Conservation (phyloP, 2,329 filamentous ascomycete species). For the Zymoseptoria tritici region DNA sequence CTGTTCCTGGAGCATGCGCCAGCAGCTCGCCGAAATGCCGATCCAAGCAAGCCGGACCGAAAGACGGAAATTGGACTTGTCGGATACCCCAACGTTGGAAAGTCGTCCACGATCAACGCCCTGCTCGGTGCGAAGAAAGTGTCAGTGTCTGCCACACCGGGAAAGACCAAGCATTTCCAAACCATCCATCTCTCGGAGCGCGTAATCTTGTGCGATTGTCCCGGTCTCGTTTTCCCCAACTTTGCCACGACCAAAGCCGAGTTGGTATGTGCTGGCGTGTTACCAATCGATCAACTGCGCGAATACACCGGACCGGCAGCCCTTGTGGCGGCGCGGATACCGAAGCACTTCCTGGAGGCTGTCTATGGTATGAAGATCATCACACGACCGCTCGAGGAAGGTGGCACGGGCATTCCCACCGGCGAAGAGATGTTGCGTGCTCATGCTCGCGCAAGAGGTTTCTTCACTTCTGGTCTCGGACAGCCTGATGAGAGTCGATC, state of each 20-base stretch:
- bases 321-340: constrained; percentile 77
- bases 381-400: constrained; percentile 76
- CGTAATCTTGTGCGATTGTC: constrained; percentile 93
- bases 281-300: constrained; percentile 92
- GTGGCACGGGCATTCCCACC: constrained; percentile 79
- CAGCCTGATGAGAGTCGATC: constrained; percentile 91
- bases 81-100: constrained; percentile 97
- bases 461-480: constrained; percentile 74
- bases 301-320: constrained; percentile 84
- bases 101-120: constrained; percentile 98
- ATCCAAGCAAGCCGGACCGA: constrained; percentile 42
- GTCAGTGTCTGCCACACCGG: constrained; percentile 91
- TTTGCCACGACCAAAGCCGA: constrained; percentile 96
- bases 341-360: constrained; percentile 80
- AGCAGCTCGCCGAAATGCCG: constrained; percentile 39
- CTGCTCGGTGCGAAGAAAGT: constrained; percentile 98
- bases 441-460: constrained; percentile 84
- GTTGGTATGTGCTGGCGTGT: constrained; percentile 85
- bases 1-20: constrained; percentile 75
- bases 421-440: constrained; percentile 76
- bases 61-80: constrained; percentile 91
- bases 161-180: constrained; percentile 99
- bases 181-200: constrained; percentile 88
- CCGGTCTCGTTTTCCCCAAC: constrained; percentile 96
- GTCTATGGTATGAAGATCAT: constrained; percentile 88